Base-by-base conservation (phyloP, 176 grass and related monocot genomes). In the Eleusine coracana region DNA sequence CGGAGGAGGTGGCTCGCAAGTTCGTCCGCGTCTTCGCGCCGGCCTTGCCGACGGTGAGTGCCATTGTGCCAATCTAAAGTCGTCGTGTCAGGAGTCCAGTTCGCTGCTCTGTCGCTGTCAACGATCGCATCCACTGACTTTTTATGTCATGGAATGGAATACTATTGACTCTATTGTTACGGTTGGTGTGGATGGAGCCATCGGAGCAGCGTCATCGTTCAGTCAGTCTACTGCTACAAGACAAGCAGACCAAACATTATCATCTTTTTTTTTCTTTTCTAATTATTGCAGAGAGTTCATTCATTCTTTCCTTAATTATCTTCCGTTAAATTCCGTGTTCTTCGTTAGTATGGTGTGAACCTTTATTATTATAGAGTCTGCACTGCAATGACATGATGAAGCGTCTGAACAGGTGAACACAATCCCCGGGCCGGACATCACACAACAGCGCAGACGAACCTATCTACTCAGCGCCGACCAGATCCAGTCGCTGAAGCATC, bases 401-500 rank as follows among this genome's bases (percentile, higher is more conserved):
- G n/a, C 0, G 2, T 74, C n/a, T 59, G 25, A 37, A 11, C 64
- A 77, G 7, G 37, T 66, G 36, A 83, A 73, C 58, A 14, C 46
- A 7, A 0, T 28, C 27, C 38, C 50, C 0, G 28, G 8, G 50
- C 18, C 68, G 0, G 80, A 83, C 86, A 48, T 23, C 21, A 1
- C 59, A 0, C 18, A 7, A 6, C 75, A 74, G 38, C 17, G 75
- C 9, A 73, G 80, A 25, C 7, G 85, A 40, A 91, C 85, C 0
- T 91, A 76, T 16, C 55, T 61, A 6, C 13, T 90, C 15, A 2
- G 0, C 70, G 74, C 80, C 14, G n/a, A 13, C 17, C 51, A 75
- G 10, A 91, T 91, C 71, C 13, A 7, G 7, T 71, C 44, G 0
- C 62, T 91, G 70, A 91, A 91, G 81, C 76, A 66, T 1, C 81